Evolutionary conservation across 805 yeast genomes (phyloP), one percentile per base, ranked within the genome.

Genomic region (Candida cerambycidarum): DNA sequence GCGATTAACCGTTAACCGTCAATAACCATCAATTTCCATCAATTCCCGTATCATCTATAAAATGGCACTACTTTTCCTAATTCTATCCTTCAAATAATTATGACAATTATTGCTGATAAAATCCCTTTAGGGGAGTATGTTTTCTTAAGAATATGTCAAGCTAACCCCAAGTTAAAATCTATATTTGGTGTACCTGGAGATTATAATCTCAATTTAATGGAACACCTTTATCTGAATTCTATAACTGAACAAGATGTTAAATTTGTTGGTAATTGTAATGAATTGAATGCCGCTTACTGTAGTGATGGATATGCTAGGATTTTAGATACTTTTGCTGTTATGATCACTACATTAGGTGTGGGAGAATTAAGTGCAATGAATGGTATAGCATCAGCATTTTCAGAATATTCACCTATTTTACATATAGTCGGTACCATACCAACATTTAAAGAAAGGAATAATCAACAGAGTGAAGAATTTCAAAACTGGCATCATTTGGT

Each of bases 251-350:
- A 29, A 57, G 69, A 68, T 8, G 59, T 65, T 6, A 84, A 52
- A 65, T 89, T 95, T 87, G 71, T 86, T 37, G 96, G 96, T 17
- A 79, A 81, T 46, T 87, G 96, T 67, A 89, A 89, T 57, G 97
- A 89, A 66, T 73, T 89, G 50, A 90, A 89, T 57, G 83, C 93
- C 3, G 93, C 95, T 7, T 89, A 90, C 59, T 82, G 93, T 5
- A 90, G 92, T 6, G 97, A 90, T 61, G 97, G 97, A 4, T 90
- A 87, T 56, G 80, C 93, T 14, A 72, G 82, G 21, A 69, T 73
- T 38, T 75, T 78, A n/a, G 75, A 85, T 5, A 68, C 73, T 4
- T 52, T 67, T 45, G 87, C 89, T 41, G 89, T 81, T 15, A 61
- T 73, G 50, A 63, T 73, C 39, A 81, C 90, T 40, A 89, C 97